Conservation (phyloP, 2,329 filamentous ascomycete species). For the Fusarium multiceps region DNA sequence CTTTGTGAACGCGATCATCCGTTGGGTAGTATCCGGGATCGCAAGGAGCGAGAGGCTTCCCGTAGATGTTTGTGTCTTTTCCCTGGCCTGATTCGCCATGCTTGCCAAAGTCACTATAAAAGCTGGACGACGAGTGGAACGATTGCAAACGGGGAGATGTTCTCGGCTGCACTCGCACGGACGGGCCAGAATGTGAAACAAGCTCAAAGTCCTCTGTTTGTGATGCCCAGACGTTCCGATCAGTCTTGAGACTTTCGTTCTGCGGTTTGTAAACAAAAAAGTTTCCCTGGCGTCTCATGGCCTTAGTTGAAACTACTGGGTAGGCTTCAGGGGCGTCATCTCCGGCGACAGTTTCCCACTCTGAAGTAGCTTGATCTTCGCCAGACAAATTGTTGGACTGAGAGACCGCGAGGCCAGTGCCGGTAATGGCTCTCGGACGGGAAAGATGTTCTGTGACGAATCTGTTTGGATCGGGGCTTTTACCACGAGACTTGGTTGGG, state of each 20-base stretch:
- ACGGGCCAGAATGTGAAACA: constrained; percentile 25
- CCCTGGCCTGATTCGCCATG: constrained; percentile 5
- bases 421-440: neutral
- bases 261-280: constrained; percentile 26
- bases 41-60: neutral
- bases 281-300: constrained; percentile 28
- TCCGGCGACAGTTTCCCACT: constrained; percentile 48
- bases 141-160: constrained; percentile 37
- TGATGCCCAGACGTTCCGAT: neutral
- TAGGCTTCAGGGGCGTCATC: constrained; percentile 42
- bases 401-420: neutral
- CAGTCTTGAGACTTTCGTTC: constrained; percentile 4
- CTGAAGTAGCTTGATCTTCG: constrained; percentile 42
- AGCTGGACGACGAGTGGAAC: constrained; percentile 46
- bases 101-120: constrained; percentile 41
- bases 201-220: constrained; percentile 23
- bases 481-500: constrained; percentile 3
- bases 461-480: constrained; percentile 14
- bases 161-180: constrained; percentile 18
- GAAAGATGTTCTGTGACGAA: constrained; percentile 37
- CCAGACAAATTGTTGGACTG: constrained; percentile 9
- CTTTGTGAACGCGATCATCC: constrained; percentile 10
- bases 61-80: constrained; percentile 2
- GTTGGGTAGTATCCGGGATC: neutral
- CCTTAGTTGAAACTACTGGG: constrained; percentile 13